phyloP scores from a whole-genome alignment of 2,329 filamentous ascomycete species.

The Fusarium acutatum region DNA sequence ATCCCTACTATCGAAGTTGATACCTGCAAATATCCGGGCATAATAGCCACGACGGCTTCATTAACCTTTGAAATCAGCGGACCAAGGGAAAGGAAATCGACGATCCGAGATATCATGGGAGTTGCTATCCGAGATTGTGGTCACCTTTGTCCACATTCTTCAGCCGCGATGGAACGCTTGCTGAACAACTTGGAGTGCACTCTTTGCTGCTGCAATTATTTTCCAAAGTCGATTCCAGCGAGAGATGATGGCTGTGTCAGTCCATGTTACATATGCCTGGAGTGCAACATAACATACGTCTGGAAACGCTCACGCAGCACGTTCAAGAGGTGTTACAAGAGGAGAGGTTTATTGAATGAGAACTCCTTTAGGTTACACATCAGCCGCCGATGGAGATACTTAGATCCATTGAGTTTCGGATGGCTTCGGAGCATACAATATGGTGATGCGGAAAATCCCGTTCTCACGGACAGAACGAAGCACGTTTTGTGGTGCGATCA shows the following conservation, averaged over 20 bases:
- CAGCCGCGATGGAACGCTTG: not conserved
- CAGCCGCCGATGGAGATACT: not conserved
- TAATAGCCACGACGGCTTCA: not conserved
- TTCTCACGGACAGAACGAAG: not conserved
- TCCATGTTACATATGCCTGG: not conserved
- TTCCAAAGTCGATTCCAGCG: too few relatives aligned
- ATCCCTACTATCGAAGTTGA: not conserved
- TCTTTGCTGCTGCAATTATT: not conserved
- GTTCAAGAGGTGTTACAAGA: not conserved
- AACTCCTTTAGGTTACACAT: not conserved
- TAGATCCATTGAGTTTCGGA: not conserved
- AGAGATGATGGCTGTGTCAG: not conserved
- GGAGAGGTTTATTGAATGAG: accelerated
- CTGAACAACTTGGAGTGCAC: not conserved
- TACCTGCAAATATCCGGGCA: accelerated
- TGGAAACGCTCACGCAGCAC: not conserved
- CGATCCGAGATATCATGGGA: not conserved
- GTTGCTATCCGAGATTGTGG: not conserved
- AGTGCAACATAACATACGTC: not conserved
- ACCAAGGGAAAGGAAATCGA: not conserved
- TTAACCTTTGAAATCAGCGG: not conserved
- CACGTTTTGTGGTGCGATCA: conserved; percentile 6
- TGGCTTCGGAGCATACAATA: not conserved
- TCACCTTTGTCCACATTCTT: not conserved
- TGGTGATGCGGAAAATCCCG: not conserved